Conservation (phyloP, 345 rosid genomes). For the Moricandia arvensis region DNA sequence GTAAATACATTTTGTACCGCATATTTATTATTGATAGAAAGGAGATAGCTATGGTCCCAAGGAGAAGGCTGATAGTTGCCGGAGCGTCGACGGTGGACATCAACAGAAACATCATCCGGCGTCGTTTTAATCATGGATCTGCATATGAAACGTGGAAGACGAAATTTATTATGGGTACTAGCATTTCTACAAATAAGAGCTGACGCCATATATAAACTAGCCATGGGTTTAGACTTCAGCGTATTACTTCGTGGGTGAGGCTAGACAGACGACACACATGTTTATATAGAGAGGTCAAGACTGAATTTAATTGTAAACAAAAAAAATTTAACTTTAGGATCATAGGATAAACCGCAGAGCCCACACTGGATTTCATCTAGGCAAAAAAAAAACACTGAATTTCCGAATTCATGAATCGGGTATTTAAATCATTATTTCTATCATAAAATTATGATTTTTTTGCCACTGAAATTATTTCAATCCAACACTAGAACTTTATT, state of each 20-base stretch:
- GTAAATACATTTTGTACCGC: not conserved
- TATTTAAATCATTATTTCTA: too few species aligned
- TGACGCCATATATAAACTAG: not conserved
- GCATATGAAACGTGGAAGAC: not conserved
- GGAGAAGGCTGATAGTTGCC: constrained; percentile 31
- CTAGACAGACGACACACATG: not conserved
- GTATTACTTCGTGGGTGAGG: not conserved
- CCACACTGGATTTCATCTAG: too few species aligned
- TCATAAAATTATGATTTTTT: too few species aligned
- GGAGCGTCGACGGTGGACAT: constrained; percentile 15
- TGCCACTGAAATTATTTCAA: too few species aligned
- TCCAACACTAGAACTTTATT: too few species aligned
- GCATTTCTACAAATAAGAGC: not conserved
- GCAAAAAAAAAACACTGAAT: too few species aligned
- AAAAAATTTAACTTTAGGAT: too few species aligned
- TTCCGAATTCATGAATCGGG: too few species aligned
- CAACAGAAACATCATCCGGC: not conserved
- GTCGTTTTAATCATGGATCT: constrained; percentile 4
- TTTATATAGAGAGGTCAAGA: constrained; percentile 4
- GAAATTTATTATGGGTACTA: not conserved
- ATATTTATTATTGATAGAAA: constrained; percentile 10
- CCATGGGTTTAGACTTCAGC: constrained; percentile 1
- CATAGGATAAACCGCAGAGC: too few species aligned
- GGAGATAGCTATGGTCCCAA: constrained; percentile 25
- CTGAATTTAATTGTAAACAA: not conserved